Evolutionary conservation across 2,329 filamentous ascomycete genomes (phyloP), one percentile per base, ranked within the genome.

Genomic region (Colletotrichum tamarilloi): DNA sequence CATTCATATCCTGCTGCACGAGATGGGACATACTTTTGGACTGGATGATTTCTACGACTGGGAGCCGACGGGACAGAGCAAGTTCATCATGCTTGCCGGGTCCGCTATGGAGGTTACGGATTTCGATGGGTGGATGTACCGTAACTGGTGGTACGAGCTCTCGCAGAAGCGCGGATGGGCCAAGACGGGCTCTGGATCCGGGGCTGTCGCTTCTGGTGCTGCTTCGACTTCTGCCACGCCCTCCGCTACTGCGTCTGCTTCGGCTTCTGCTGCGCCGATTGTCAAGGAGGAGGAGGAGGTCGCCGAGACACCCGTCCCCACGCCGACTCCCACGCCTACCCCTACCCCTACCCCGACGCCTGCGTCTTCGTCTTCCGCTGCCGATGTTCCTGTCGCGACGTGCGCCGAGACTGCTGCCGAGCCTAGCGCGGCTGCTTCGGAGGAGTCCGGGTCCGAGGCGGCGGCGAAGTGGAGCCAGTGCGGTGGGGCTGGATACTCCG

Each of bases 91-190:
- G 85, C 76, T 82, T 56, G 84, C 85, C 59, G 85, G 85, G 6
- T 82, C 81, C 46, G 78, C 85, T 0, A 78, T 75, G 32, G 74
- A 80, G 46, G 81, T 87, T 24, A 87, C 85, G 1, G 84, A 87
- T 49, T 87, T 87, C 64, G 85, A 87, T 62, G 84, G 82, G 26
- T 87, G 85, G 85, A 87, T 87, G 85, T 76, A 83, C 56, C 77
- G 85, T 0, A 84, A 87, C 76, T 87, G 84, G 84, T 87, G 84
- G 84, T 78, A 81, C 35, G 77, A 81, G 73, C 75, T 81, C 42
- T 80, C 80, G 26, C 76, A 77, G 1, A 52, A 76, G 42, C 78
- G 79, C 4, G 75, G 75, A 65, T 81, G 79, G 80, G 28, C 67
- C 24, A 68, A 63, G 49, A 42, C 35, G 32, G 32, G 11, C 32